Evolutionary conservation across 1,139 yeast genomes (phyloP), one percentile per base, ranked within the genome.

Genomic region (Yamadazyma buinensis): DNA sequence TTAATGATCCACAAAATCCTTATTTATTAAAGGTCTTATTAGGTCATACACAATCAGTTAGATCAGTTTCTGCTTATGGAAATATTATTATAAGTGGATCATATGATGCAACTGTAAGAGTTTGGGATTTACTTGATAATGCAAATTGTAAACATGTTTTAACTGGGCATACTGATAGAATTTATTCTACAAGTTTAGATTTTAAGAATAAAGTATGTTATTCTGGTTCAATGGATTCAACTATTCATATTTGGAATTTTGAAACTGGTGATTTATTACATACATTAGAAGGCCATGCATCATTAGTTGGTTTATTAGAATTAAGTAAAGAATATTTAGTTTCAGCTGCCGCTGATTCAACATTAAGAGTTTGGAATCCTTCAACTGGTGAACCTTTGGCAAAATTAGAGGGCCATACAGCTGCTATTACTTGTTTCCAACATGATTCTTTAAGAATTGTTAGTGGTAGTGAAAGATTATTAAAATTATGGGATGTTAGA

Each of bases 261-360:
- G 79, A 75, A 44, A 72, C 82, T 21, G 97, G 97, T 9, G 72
- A 77, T 31, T 66, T 82, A 28, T 54, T 84, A 20, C 68, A 76
- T 36, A 73, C 85, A 1, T 61, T 86, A 26, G 85, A 79, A 39
- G 97, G 97, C 0, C 98, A 92, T 57, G 80, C 87, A 0, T 85
- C 94, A 11, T 64, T 92, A 15, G 98, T 92, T 15, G 98, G 98
- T 0, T 64, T 92, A 15, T 67, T 94, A 23, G 88, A 85, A 30
- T 70, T 90, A 17, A 81, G 87, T 7, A 80, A 84, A 28, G 80
- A 83, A 15, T 80, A 79, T 28, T 67, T 92, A n/a, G 95, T 92
- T 2, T 84, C 95, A 26, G 98, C 97, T 0, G 97, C 97, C 1
- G 97, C 97, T 0, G 98, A 92, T 55, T 78, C 95, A 1, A 82